Conservation (phyloP, 2,329 filamentous ascomycete genomes). For the Ceratocystis diversiconidia region DNA sequence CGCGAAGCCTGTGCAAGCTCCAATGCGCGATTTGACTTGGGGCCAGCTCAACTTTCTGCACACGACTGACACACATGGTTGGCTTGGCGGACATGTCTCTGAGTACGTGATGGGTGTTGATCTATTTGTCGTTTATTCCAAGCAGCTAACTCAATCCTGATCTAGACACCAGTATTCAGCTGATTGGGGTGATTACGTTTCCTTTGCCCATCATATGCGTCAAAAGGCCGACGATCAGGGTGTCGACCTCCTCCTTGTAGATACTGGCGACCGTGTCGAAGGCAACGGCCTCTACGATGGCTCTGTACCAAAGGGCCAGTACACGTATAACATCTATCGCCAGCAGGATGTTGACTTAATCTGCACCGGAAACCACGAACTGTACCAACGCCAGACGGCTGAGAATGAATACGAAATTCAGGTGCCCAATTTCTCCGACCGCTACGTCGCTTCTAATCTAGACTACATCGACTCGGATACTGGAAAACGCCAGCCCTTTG, state of each 20-base stretch:
- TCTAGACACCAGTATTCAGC: constrained; percentile 76
- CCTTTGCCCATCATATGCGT: constrained; percentile 73
- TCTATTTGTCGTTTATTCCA: not conserved
- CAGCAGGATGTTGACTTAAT: constrained; percentile 74
- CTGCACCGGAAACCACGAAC: constrained; percentile 84
- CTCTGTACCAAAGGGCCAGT: constrained; percentile 73
- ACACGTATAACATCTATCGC: constrained; percentile 74
- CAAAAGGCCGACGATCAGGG: constrained; percentile 63
- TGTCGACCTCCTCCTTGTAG: constrained; percentile 77
- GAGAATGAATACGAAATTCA: constrained; percentile 65
- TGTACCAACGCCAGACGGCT: constrained; percentile 70
- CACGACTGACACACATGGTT: constrained; percentile 91
- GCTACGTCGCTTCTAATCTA: constrained; percentile 82
- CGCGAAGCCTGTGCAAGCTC: constrained; percentile 60
- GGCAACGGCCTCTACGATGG: constrained; percentile 91
- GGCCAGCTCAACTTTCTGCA: constrained; percentile 96
- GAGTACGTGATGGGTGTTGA: constrained; percentile 43
- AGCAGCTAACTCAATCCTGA: not conserved
- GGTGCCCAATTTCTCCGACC: constrained; percentile 65
- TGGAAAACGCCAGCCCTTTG: constrained; percentile 58
- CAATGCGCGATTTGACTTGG: constrained; percentile 74
- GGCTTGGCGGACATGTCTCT: constrained; percentile 84
- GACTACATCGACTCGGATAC: constrained; percentile 68
- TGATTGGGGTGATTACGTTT: constrained; percentile 97
- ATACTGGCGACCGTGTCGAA: constrained; percentile 87